phyloP scores from a whole-genome alignment of 352 stramenopile species.

The Globisporangium lucens region DNA sequence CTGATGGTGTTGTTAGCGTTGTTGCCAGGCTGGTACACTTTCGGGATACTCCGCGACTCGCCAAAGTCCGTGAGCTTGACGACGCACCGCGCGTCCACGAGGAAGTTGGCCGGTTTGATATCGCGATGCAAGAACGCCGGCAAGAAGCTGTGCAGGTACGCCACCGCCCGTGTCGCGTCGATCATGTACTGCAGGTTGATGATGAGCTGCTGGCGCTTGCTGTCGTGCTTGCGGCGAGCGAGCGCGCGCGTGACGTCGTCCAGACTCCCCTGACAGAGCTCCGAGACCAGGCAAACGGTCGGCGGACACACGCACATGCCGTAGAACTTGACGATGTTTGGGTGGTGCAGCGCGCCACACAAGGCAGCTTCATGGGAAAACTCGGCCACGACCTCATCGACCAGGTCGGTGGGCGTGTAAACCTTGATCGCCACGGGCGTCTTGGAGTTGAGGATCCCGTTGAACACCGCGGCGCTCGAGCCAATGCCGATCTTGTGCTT shows the following conservation, averaged over 20 bases:
- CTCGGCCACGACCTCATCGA: constrained; percentile 64
- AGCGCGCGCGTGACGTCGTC: constrained; percentile 38
- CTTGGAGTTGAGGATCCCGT: constrained; percentile 50
- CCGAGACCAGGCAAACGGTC: constrained; percentile 69
- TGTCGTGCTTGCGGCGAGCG: constrained; percentile 21
- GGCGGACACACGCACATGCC: constrained; percentile 79
- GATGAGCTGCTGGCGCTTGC: constrained; percentile 30
- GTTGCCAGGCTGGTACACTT: constrained; percentile 34
- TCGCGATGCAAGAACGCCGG: constrained; percentile 70
- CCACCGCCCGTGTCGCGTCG: constrained; percentile 54
- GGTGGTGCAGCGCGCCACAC: constrained; percentile 64
- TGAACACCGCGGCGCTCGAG: constrained; percentile 60
- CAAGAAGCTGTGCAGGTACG: constrained; percentile 72
- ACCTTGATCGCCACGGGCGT: constrained; percentile 72
- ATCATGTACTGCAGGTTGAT: constrained; percentile 68
- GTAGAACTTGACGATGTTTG: constrained; percentile 83
- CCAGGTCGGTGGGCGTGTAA: constrained; percentile 57
- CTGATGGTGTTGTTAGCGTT: constrained; percentile 12
- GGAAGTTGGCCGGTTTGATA: constrained; percentile 68
- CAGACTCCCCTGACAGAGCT: constrained; percentile 44
- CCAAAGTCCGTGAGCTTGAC: constrained; percentile 73
- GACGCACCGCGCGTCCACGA: constrained; percentile 45
- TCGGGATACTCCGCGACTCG: constrained; percentile 28
- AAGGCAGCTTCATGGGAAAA: constrained; percentile 81
- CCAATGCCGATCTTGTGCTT: constrained; percentile 47